phyloP scores from a whole-genome alignment of 352 stramenopile genomes.

The Globisporangium yorkense region DNA sequence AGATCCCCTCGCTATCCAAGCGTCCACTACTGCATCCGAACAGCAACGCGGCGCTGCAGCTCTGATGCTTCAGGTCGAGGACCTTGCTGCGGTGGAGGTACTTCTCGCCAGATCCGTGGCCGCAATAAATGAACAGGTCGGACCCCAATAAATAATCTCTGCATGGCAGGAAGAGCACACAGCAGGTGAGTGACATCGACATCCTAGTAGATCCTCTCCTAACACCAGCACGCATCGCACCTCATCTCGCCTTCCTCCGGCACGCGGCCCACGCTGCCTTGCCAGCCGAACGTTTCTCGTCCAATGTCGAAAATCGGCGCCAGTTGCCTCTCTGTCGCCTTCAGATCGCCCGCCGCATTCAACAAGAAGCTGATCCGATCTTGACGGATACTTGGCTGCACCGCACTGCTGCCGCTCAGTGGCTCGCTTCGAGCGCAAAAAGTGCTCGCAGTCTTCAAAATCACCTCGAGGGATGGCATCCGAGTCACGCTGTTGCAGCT shows the following conservation, averaged over 20 bases:
- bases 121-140: conserved; percentile 96
- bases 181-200: background rate
- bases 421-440: background rate
- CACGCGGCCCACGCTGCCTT: conserved; percentile 37
- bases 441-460: conserved; percentile 26
- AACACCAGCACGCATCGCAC: conserved; percentile 18
- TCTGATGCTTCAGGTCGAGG: conserved; percentile 21
- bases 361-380: conserved; percentile 51
- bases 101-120: conserved; percentile 94
- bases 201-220: background rate
- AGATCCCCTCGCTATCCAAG: conserved; percentile 81
- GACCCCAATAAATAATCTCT: conserved; percentile 46
- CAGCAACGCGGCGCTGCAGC: conserved; percentile 86
- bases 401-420: background rate
- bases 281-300: conserved; percentile 32
- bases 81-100: conserved; percentile 87
- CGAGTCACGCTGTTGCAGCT: conserved; percentile 40
- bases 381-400: conserved; percentile 16
- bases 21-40: conserved; percentile 97
- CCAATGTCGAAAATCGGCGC: conserved; percentile 42
- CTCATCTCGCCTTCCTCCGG: conserved; percentile 46
- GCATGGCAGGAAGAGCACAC: background rate
- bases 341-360: conserved; percentile 72
- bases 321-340: conserved; percentile 53
- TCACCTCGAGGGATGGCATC: conserved; percentile 69